Conservation (phyloP, 176 grass and related monocot species). For the Raddia guianensis region DNA sequence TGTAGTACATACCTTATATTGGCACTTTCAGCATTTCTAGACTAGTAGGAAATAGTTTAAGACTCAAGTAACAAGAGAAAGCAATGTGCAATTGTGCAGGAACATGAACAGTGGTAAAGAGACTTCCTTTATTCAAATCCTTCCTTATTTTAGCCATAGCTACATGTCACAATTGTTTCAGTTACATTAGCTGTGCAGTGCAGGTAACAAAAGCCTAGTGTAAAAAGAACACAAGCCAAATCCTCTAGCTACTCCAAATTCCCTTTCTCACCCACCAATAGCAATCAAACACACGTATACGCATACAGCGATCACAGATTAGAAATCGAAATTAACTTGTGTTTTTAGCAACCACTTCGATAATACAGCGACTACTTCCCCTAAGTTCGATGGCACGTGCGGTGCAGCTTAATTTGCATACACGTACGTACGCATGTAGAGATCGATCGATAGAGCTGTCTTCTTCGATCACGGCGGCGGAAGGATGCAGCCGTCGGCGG, state of each 20-base stretch:
- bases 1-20: too few species aligned
- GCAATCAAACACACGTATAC: conserved; percentile 17
- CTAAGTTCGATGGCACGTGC: conserved; percentile 11
- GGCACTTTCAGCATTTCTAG: neutral
- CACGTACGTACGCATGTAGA: neutral
- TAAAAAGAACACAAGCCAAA: conserved; percentile 19
- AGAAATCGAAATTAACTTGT: conserved; percentile 24
- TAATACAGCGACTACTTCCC: neutral
- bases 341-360: neutral
- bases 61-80: neutral
- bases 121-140: neutral
- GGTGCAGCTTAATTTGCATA: neutral
- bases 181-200: conserved; percentile 32
- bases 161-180: conserved; percentile 27
- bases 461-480: neutral
- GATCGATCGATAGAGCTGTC: neutral
- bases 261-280: neutral
- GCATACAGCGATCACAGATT: conserved; percentile 14
- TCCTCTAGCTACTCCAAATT: neutral
- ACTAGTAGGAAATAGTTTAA: neutral
- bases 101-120: neutral
- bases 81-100: neutral
- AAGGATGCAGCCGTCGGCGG: conserved; percentile 66
- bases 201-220: conserved; percentile 9
- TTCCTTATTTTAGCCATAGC: conserved; percentile 30